Evolutionary conservation across 805 yeast genomes (phyloP).

Genomic region (Metschnikowia sp.): DNA sequence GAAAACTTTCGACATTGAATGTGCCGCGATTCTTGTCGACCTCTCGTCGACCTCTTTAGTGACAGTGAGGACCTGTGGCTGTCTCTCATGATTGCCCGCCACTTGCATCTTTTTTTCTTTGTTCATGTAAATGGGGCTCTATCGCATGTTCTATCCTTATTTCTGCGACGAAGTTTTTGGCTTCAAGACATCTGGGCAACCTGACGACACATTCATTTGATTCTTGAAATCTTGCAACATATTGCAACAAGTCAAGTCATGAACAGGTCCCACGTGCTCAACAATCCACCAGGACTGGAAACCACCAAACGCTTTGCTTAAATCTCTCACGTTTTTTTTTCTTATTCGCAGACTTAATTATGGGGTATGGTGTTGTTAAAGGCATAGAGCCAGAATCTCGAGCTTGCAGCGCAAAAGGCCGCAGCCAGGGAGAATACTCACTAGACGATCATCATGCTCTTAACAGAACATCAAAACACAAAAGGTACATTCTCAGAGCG

Average conservation of each 20-base stretch:
- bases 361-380: constrained; percentile 42
- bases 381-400: constrained; percentile 48
- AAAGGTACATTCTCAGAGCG: too few species aligned
- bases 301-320: constrained; percentile 65
- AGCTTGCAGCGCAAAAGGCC: constrained; percentile 63
- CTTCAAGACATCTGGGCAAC: constrained; percentile 84
- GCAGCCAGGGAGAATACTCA: constrained; percentile 43
- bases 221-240: constrained; percentile 80
- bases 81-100: constrained; percentile 50
- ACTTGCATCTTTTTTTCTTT: constrained; percentile 53
- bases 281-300: constrained; percentile 69
- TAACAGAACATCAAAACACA: too few species aligned
- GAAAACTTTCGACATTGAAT: constrained; percentile 61
- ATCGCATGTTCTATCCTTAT: constrained; percentile 91
- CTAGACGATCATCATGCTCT: not conserved
- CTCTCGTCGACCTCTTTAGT: constrained; percentile 40
- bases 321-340: too few species aligned
- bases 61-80: constrained; percentile 67
- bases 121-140: constrained; percentile 67
- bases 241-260: constrained; percentile 66
- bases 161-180: constrained; percentile 92
- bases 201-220: constrained; percentile 83
- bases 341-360: constrained; percentile 43
- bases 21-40: constrained; percentile 51
- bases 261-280: constrained; percentile 52